Base-by-base conservation (phyloP, 176 grass and related monocot species). In the Eremochloa ophiuroides region DNA sequence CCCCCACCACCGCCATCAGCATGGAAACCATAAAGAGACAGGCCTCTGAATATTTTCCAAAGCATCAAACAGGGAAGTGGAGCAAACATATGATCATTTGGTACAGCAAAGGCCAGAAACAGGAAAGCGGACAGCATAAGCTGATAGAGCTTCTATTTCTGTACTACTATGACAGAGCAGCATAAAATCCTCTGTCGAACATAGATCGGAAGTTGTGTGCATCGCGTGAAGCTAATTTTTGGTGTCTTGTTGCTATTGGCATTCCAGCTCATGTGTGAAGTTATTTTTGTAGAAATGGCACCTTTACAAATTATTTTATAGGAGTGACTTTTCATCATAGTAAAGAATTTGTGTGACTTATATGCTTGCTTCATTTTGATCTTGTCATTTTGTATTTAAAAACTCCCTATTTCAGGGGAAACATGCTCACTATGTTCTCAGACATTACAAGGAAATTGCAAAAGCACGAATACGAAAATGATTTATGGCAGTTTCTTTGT, bases 251-350 rank as follows among this genome's bases (percentile, higher is more conserved):
- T 87, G 85, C 66, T 83, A 62, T 89, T 81, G 74, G 62, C 71
- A 78, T 91, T 82, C 68, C 40, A 81, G 87, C 74, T 88, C 75
- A 76, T 37, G 86, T 70, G 83, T 94, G 65, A 88, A 71, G 92
- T 91, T 91, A 76, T 87, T 94, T 94, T 94, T 94, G 92, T 94
- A 94, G 82, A 94, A 89, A 91, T 88, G 74, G 63, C 28, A 73
- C 56, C 82, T 85, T 79, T 76, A 91, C 87, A 80, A 76, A 85
- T 80, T 63, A 73, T 85, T 81, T 85, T 88, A 95, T 91, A 96
- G 90, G 84, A 86, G 83, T 88, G 76, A 62, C 77, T 73, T 75
- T 82, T 85, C 39, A 66, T 74, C 61, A 74, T 81, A 84, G 67
- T 69, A 82, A 77, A 81, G 66, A 51, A 79, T 69, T 58, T 82